Evolutionary conservation across 2,329 filamentous ascomycete species (phyloP).

Genomic region (Teratosphaeria destructans): DNA sequence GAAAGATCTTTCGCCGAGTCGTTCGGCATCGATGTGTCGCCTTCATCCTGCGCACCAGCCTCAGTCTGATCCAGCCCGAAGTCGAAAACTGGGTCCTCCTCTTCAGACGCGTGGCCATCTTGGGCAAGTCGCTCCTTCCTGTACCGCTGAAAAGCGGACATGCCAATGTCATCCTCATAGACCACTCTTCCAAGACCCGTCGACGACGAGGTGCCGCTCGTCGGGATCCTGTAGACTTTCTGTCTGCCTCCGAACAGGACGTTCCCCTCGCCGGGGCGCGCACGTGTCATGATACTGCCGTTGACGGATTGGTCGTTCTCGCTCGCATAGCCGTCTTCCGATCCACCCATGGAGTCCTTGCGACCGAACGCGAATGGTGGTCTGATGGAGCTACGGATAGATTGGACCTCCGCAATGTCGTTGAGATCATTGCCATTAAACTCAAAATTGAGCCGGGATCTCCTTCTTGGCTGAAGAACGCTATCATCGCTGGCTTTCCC

Average conservation of each 20-base stretch:
- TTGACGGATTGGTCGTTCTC: constrained; percentile 54
- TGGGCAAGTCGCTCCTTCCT: constrained; percentile 44
- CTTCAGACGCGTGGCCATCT: constrained; percentile 23
- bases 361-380: constrained; percentile 50
- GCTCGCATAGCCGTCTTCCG: constrained; percentile 47
- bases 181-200: constrained; percentile 56
- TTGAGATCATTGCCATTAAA: constrained; percentile 48
- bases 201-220: constrained; percentile 28
- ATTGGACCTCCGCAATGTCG: constrained; percentile 87
- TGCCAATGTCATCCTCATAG: constrained; percentile 77
- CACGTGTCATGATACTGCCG: constrained; percentile 71
- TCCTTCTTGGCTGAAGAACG: constrained; percentile 71
- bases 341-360: constrained; percentile 51
- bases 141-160: constrained; percentile 75
- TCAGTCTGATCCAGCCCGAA: constrained; percentile 23
- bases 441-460: constrained; percentile 66
- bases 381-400: constrained; percentile 53
- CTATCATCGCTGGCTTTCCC: constrained; percentile 95
- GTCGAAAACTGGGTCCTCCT: constrained; percentile 21
- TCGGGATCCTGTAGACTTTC: constrained; percentile 81
- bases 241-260: constrained; percentile 89
- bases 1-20: constrained; percentile 30
- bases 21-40: constrained; percentile 33
- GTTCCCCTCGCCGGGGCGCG: constrained; percentile 79
- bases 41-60: constrained; percentile 30